Evolutionary conservation across 179 eudicot species (phyloP).

Genomic region (Drosera spatulata): DNA sequence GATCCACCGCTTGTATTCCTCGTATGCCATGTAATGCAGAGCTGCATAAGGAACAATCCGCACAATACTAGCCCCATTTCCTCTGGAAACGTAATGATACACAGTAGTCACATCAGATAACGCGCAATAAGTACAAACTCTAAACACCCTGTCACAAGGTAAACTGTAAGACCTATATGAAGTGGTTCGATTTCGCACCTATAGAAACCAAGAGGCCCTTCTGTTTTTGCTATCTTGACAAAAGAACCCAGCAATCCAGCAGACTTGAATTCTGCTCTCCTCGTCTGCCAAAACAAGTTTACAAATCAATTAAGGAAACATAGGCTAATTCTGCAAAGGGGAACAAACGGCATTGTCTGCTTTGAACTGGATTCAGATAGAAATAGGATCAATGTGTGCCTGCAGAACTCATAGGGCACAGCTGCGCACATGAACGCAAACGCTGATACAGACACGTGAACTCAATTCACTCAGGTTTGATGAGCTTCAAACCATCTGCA

Average conservation of each 20-base stretch:
- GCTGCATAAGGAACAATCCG: constrained; percentile 96
- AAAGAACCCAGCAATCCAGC: constrained; percentile 66
- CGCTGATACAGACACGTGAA: too few relatives aligned
- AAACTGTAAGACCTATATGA: constrained; percentile 3
- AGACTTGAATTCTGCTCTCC: constrained; percentile 66
- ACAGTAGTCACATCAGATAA: background rate
- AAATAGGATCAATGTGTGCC: too few relatives aligned
- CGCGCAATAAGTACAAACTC: constrained; percentile 3
- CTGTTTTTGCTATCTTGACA: constrained; percentile 60
- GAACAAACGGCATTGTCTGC: too few relatives aligned
- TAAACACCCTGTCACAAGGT: background rate
- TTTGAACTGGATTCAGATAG: too few relatives aligned
- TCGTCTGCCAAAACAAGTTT: constrained; percentile 47
- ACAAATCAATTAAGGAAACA: background rate
- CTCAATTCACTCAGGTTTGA: too few relatives aligned
- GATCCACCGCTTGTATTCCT: constrained; percentile 78
- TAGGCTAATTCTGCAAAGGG: too few relatives aligned
- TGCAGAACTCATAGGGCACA: too few relatives aligned
- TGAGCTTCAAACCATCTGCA: too few relatives aligned
- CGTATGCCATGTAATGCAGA: constrained; percentile 87
- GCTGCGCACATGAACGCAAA: too few relatives aligned
- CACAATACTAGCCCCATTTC: constrained; percentile 96
- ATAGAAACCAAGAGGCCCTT: constrained; percentile 76
- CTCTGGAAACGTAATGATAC: constrained; percentile 29
- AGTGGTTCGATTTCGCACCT: constrained; percentile 28